Base-by-base conservation (phyloP, 108 stramenopile species). In the Nitzschia putrida region DNA sequence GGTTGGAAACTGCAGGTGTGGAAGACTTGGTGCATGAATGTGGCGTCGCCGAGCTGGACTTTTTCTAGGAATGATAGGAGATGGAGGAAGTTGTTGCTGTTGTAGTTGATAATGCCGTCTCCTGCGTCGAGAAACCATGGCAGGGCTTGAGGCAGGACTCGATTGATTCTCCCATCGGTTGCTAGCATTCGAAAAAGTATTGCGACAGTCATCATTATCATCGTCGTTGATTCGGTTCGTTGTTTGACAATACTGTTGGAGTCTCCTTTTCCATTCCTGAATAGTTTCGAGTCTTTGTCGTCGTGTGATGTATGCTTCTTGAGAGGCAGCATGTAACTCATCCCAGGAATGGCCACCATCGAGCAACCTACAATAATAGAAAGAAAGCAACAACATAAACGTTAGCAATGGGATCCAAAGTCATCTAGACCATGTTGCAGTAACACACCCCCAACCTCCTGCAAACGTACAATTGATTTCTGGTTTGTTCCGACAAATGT, bases 391-490 rank as follows among this genome's bases (percentile, higher is more conserved):
- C 11, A 44, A 44, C 11, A 44, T 11, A 11, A 11, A 44, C 11
- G 44, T 44, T 9, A 44, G 44, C 13, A 13, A 44, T 13, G 44
- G 13, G 44, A n/a, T n/a, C n/a, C n/a, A n/a, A n/a, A n/a, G n/a
- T n/a, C 13, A 44, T 9, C 11, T 11, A 9, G 44, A 44, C 44
- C 44, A 44, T 9, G 13, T 9, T 13, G 11, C 44, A 44, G 11
- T 13, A 44, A 9, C 44, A 44, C 11, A 44, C 44, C 13, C 13
- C 11, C 11, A 9, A 44, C 44, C 13, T 44, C 44, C 13, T 44
- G 13, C 44, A 44, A 44, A 66, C 65, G 51, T 53, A 66, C 65
- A 68, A 56, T 6, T 68, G 10, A 41, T 20, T 68, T 56, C 67
- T 3, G 8, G 41, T 39, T 53, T 55, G 22, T 44, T 51, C 40